Conservation (phyloP, 768 basidiomycete genomes). For the Boletus speciosus region DNA sequence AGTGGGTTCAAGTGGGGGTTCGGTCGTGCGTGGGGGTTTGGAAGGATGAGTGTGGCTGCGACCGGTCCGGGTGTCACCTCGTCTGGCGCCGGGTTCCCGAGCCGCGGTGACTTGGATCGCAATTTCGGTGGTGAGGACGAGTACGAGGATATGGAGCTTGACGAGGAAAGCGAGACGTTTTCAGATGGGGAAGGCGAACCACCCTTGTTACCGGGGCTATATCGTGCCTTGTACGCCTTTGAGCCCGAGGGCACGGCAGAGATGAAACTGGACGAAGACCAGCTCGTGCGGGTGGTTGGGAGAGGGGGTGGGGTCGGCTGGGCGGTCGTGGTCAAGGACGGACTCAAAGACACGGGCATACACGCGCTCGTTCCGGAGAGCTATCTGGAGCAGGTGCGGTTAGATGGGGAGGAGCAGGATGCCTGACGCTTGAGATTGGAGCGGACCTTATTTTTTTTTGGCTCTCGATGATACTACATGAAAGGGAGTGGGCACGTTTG, state of each 20-base stretch:
- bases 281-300: conserved; percentile 69
- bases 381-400: conserved; percentile 59
- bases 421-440: neutral
- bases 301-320: conserved; percentile 77
- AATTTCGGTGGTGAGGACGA: conserved; percentile 42
- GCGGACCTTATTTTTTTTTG: neutral
- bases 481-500: neutral
- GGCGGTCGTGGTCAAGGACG: conserved; percentile 61
- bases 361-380: conserved; percentile 81
- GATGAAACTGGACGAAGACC: conserved; percentile 76
- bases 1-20: conserved; percentile 42
- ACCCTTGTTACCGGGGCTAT: conserved; percentile 63
- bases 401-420: conserved; percentile 27
- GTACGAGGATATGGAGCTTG: conserved; percentile 20
- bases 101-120: conserved; percentile 41
- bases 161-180: conserved; percentile 35
- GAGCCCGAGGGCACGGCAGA: conserved; percentile 79
- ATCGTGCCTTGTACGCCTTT: conserved; percentile 75
- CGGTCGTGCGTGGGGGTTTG: conserved; percentile 38
- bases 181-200: conserved; percentile 21
- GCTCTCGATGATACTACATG: neutral
- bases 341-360: conserved; percentile 33
- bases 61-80: neutral
- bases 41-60: neutral
- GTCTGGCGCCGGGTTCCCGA: conserved; percentile 29